phyloP scores from a whole-genome alignment of 2,329 filamentous ascomycete genomes.

The Lasiodiplodia sp. region DNA sequence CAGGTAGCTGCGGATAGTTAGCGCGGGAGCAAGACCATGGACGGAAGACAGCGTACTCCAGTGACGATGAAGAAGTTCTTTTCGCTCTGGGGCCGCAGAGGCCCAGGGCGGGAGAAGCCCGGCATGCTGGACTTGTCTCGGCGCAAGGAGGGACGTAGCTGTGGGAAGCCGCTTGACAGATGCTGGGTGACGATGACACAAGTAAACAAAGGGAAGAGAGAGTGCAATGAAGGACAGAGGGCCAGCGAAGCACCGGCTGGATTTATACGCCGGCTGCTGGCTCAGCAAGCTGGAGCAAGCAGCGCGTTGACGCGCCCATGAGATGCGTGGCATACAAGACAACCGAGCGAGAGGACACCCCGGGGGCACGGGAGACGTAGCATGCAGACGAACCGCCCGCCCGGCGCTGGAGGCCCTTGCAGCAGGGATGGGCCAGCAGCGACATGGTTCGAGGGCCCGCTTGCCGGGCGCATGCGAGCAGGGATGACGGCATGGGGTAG shows the following conservation, averaged over 20 bases:
- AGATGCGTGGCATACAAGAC: conserved; percentile 30
- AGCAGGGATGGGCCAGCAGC: conserved; percentile 25
- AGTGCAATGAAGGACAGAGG: background rate
- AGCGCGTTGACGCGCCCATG: conserved; percentile 16
- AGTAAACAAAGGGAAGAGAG: background rate
- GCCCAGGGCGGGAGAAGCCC: conserved; percentile 3
- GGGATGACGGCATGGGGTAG: conserved; percentile 7
- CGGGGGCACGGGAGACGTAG: conserved; percentile 12
- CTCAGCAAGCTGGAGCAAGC: conserved; percentile 17
- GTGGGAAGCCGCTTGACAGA: conserved; percentile 28
- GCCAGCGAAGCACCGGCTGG: background rate
- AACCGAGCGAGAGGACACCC: conserved; percentile 17
- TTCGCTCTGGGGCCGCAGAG: conserved; percentile 18
- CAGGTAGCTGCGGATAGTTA: conserved; percentile 23
- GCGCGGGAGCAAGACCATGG: background rate
- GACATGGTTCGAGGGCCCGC: conserved; percentile 22
- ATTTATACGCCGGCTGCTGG: conserved; percentile 27
- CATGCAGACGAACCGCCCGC: conserved; percentile 18
- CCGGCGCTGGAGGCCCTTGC: conserved; percentile 23
- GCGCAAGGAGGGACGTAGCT: conserved; percentile 6
- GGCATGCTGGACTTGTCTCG: conserved; percentile 7
- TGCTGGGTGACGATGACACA: conserved; percentile 18
- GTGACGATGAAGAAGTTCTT: conserved; percentile 31
- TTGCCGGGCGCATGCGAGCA: conserved; percentile 22
- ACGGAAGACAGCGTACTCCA: conserved; percentile 19